A percentile compares a stretch with the other conserved stretches of the same genome.
phyloP scores from a whole-genome alignment of 306 rosid genomes.

The Hippophae rhamnoides region DNA sequence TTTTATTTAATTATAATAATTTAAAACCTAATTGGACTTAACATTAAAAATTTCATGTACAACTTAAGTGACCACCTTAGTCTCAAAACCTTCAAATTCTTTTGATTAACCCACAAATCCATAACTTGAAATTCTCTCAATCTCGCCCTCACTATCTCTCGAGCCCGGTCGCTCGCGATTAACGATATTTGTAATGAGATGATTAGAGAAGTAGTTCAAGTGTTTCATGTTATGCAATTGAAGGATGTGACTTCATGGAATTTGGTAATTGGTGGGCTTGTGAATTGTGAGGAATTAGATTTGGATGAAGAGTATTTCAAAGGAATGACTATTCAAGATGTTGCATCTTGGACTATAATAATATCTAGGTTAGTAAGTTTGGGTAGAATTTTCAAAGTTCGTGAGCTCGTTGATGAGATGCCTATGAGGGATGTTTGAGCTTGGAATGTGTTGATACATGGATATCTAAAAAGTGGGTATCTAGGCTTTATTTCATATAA shows the following conservation, averaged over 20 bases:
- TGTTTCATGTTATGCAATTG: slow-evolving; percentile 32
- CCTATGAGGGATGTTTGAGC: slow-evolving; percentile 32
- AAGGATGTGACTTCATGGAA: slow-evolving; percentile 51
- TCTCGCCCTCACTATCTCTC: no score
- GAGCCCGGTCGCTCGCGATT: no score
- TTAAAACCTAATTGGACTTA: no score
- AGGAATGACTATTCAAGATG: slow-evolving; percentile 23
- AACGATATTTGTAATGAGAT: slow-evolving; percentile 25
- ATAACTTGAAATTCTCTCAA: no score
- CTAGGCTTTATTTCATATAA: slow-evolving; percentile 31
- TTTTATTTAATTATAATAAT: no score
- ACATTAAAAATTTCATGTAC: no score
- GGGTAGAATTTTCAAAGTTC: slow-evolving; percentile 31
- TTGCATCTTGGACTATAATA: slow-evolving; percentile 49
- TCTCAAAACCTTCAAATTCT: no score
- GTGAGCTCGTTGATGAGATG: slow-evolving; percentile 32
- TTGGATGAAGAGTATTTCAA: slow-evolving; percentile 33
- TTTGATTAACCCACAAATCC: no score
- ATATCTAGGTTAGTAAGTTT: slow-evolving; percentile 21
- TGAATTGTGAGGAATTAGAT: slow-evolving; percentile 25
- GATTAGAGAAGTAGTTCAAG: slow-evolving; percentile 23
- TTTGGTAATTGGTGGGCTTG: slow-evolving; percentile 41
- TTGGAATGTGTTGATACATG: slow-evolving; percentile 40
- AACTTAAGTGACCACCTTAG: no score
- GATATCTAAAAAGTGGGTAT: slow-evolving; percentile 31